Base-by-base conservation (phyloP, 805 yeast species). In the Candida hungchunana region DNA sequence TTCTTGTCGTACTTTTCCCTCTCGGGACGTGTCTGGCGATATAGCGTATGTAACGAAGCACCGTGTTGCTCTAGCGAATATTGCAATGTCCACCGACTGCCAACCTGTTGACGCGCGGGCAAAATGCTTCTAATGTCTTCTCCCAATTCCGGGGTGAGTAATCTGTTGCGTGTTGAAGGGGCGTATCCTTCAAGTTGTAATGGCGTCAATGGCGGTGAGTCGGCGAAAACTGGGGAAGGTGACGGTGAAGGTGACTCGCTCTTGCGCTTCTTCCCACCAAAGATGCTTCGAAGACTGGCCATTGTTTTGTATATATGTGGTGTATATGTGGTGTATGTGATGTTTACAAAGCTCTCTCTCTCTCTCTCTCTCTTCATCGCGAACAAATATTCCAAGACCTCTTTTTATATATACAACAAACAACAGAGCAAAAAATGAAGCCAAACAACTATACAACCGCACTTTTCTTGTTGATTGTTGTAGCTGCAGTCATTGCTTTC, bases 21-120 rank as follows among this genome's bases (percentile, higher is more conserved):
- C 15, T 53, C 64, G 0, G 82, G 82, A 30, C 63, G 63, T 37
- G 75, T 59, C 30, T 68, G 64, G 12, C 71, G 63, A 55, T 89
- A 90, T 13, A 93, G 59, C 0, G 97, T 88, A 39, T 73, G 77
- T 36, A 90, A 58, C 0, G 96, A 84, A 0, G 95, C 80, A 0
- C 98, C 98, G 56, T 88, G 85, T 58, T 87, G 96, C 48, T 89
- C 97, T 42, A 86, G 60, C n/a, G 93, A 81, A 55, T 89, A 90
- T 3, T 79, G 58, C 32, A 93, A 59, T 6, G 70, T 60, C 98
- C 97, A 93, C 6, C 72, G 71, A 25, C 82, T 79, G 42, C 75
- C 75, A 17, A 90, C 66, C 56, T 87, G 96, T 26, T 84, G 64
- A 31, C 97, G 66, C 5, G 85, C 71, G 0, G 97, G 96, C 41